Evolutionary conservation across 352 stramenopile species (phyloP), one percentile per base, ranked within the genome.

Genomic region (Globisporangium perplexum): DNA sequence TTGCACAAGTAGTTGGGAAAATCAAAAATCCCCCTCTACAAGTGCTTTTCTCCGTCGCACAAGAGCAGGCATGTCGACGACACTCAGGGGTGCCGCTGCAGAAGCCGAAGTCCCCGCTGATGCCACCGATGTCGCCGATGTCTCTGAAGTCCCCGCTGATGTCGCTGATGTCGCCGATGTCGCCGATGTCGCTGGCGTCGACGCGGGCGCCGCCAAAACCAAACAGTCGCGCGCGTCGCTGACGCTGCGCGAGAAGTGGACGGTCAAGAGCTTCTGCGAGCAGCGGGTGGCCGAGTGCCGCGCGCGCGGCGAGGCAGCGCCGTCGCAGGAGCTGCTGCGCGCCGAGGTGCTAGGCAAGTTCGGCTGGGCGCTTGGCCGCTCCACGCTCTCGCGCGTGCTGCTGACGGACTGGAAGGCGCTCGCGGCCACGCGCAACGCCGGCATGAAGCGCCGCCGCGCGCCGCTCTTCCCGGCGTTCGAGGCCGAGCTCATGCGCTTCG

Each of bases 221-320:
- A 52, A 52, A 44, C 53, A 47, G 23, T 47, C 60, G 52, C 75
- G 78, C 39, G 83, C 62, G 45, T 65, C 76, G 52, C 65, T 89
- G n/a, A 86, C 79, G 38, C 53, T 90, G 46, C 76, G 81, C 44
- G 76, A 90, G 47, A 90, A 90, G 54, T 59, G 64, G 12, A 74
- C 88, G 14, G 74, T 86, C 33, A 90, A 90, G 69, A 87, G 71
- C 28, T 90, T 88, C 48, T 90, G 79, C 51, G 79, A 88, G 63
- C 66, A 88, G 55, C 74, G 74, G 49, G 63, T 88, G 31, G 69
- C 49, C 24, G 67, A 78, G n/a, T 77, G 71, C 61, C 86, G 83
- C 47, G 59, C 62, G 43, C 70, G 72, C 38, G 71, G 74, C 50
- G 65, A 85, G 44, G 53, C 72, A 30, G 65, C 74, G 59, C 79